phyloP scores from a whole-genome alignment of 176 grass and related monocot genomes.

The bread wheat (Triticum aestivum) region IWGSC_CS_RefSeq_v2.1 NC_057806.1:364240397-364240896 shows the following conservation, averaged over 20 bases:
- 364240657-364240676: too few species aligned
- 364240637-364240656: background rate
- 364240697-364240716: background rate
- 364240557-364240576: background rate
- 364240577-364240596: background rate
- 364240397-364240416: slow-evolving; percentile 15
- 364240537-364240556: background rate
- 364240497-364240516: background rate
- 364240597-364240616: background rate
- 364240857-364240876: background rate
- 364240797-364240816: background rate
- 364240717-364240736: background rate
- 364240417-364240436: slow-evolving; percentile 1
- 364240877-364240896: background rate
- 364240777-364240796: background rate
- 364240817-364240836: background rate
- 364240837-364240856: background rate
- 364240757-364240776: background rate
- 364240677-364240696: background rate
- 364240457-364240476: background rate
- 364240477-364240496: slow-evolving; percentile 3
- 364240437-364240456: background rate
- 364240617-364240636: background rate
- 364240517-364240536: background rate
- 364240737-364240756: background rate